phyloP scores from a whole-genome alignment of 2,329 filamentous ascomycete genomes.

The Penicillium digitatum region DNA sequence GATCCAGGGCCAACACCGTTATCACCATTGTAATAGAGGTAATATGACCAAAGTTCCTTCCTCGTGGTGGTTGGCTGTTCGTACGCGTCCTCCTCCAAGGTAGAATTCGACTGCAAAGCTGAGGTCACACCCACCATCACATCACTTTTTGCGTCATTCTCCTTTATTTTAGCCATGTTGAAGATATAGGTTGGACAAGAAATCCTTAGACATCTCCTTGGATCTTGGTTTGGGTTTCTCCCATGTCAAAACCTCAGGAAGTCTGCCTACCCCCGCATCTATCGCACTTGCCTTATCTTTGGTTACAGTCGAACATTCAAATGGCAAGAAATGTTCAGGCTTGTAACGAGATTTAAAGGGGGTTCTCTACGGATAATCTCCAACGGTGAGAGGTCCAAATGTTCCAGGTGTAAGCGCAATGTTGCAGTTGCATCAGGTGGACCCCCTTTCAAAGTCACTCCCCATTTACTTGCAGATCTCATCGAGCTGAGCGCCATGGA shows the following conservation, averaged over 20 bases:
- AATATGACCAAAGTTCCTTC: conserved; percentile 44
- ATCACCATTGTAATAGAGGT: conserved; percentile 46
- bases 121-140: conserved; percentile 1
- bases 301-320: background rate
- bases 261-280: background rate
- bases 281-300: background rate
- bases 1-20: conserved; percentile 44
- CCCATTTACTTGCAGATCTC: background rate
- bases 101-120: conserved; percentile 9
- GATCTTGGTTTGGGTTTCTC: background rate
- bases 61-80: conserved; percentile 41
- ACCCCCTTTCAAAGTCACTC: background rate
- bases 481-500: conserved; percentile 42
- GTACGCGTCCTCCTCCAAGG: conserved; percentile 29
- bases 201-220: background rate
- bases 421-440: background rate
- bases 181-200: background rate
- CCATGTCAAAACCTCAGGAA: background rate
- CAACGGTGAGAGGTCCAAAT: background rate
- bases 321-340: background rate
- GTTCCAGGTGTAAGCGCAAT: background rate
- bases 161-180: background rate
- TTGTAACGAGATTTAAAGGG: too few relatives aligned
- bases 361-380: too few relatives aligned
- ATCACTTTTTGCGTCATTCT: conserved; percentile 14